These are phyloP conservation scores for Solanum corneliomulleri DNA, from an alignment of 257 asterid genomes.

Conservation along the genomic window DNA sequence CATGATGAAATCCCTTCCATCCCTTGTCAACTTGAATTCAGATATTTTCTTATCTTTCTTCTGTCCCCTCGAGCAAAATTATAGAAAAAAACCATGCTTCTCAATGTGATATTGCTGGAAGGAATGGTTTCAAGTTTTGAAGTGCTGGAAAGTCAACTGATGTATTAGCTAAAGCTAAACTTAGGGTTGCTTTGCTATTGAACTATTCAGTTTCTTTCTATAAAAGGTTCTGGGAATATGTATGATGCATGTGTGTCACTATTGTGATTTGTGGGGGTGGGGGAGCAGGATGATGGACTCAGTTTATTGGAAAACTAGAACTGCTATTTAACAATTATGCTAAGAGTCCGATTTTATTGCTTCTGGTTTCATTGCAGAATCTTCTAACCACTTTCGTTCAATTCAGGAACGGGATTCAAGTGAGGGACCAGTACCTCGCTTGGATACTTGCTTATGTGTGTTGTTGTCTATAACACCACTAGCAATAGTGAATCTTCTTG, in stretches of 20 bases:
- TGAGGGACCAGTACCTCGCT: conserved; percentile 91
- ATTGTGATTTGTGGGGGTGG: not conserved
- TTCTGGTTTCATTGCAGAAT: conserved; percentile 1
- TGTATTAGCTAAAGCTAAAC: not conserved
- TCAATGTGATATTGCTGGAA: not conserved
- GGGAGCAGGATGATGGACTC: not conserved
- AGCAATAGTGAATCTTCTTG: conserved; percentile 67
- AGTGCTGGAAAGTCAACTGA: not conserved
- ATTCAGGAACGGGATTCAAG: conserved; percentile 81
- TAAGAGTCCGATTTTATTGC: not conserved
- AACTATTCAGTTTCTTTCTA: not conserved
- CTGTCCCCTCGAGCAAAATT: not conserved
- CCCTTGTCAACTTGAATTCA: not conserved
- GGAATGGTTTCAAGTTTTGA: not conserved
- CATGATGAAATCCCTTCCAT: not conserved
- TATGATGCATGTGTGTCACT: not conserved
- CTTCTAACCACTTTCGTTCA: conserved; percentile 3
- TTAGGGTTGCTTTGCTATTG: not conserved
- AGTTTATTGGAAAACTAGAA: not conserved
- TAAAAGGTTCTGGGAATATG: not conserved
- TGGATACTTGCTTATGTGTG: conserved; percentile 89
- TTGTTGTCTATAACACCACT: conserved; percentile 70
- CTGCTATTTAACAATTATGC: not conserved
- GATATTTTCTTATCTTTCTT: not conserved
- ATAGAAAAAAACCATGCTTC: not conserved